phyloP scores from a whole-genome alignment of 179 eudicot species.

The Camellia oleifera region DNA sequence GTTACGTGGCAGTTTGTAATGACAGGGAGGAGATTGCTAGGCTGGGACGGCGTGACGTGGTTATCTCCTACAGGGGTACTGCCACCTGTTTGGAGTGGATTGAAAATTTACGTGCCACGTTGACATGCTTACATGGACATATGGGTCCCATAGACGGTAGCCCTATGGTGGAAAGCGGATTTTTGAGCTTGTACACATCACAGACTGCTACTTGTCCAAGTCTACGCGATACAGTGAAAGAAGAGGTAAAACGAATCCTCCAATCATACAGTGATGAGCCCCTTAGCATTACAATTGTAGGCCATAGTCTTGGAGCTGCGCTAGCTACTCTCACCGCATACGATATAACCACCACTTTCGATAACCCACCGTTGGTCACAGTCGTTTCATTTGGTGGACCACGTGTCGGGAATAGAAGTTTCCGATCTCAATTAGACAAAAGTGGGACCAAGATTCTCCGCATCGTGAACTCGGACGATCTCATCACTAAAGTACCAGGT shows the following conservation, averaged over 20 bases:
- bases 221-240: conserved; percentile 37
- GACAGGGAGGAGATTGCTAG: conserved; percentile 46
- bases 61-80: conserved; percentile 69
- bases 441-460: conserved; percentile 54
- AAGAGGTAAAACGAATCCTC: conserved; percentile 42
- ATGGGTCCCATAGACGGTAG: conserved; percentile 2
- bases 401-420: conserved; percentile 61
- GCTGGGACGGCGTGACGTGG: conserved; percentile 70
- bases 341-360: conserved; percentile 47
- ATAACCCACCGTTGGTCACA: conserved; percentile 42
- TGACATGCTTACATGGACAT: conserved; percentile 23
- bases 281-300: conserved; percentile 64
- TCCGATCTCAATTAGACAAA: conserved; percentile 36
- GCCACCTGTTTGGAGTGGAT: conserved; percentile 77
- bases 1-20: conserved; percentile 75
- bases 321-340: conserved; percentile 64
- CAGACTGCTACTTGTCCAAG: conserved; percentile 34
- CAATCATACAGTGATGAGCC: conserved; percentile 47
- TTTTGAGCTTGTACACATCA: conserved; percentile 73
- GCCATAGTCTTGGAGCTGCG: conserved; percentile 82
- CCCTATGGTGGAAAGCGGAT: conserved; percentile 77
- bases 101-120: conserved; percentile 61
- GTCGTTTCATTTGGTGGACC: conserved; percentile 82
- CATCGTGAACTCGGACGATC: conserved; percentile 68
- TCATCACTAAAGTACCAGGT: conserved; percentile 73